phyloP scores from a whole-genome alignment of 192 early-diverging fungal genomes.

The Backusella circina region DNA sequence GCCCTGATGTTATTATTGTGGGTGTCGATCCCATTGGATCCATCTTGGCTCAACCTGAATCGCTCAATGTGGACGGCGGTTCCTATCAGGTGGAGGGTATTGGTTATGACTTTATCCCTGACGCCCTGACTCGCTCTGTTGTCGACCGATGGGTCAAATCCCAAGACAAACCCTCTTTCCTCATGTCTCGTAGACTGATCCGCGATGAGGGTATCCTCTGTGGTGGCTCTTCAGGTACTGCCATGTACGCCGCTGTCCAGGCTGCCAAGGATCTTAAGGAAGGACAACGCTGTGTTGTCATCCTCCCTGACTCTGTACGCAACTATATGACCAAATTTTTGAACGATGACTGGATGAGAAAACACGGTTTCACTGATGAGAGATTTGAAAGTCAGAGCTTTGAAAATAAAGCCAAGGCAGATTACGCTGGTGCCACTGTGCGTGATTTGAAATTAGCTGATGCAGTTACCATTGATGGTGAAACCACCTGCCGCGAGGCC shows the following conservation, averaged over 20 bases:
- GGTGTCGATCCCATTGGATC: constrained; percentile 97
- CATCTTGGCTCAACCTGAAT: constrained; percentile 86
- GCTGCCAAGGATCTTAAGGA: constrained; percentile 81
- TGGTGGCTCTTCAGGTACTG: constrained; percentile 95
- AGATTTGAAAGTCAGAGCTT: constrained; percentile 61
- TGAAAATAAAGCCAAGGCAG: constrained; percentile 60
- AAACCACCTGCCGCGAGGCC: constrained; percentile 74
- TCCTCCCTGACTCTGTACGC: constrained; percentile 96
- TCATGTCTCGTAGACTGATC: constrained; percentile 93
- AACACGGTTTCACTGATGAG: constrained; percentile 84
- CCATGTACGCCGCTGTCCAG: constrained; percentile 83
- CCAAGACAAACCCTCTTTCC: constrained; percentile 91
- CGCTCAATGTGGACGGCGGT: constrained; percentile 65
- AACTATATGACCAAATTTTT: constrained; percentile 99
- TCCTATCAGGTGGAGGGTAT: constrained; percentile 97
- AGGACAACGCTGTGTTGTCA: constrained; percentile 88
- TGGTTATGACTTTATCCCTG: constrained; percentile 98
- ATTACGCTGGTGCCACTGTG: constrained; percentile 82
- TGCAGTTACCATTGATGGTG: constrained; percentile 84
- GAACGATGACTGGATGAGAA: constrained; percentile 96
- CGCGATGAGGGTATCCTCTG: constrained; percentile 95
- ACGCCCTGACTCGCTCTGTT: constrained; percentile 77
- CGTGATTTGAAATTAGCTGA: constrained; percentile 73
- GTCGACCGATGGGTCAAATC: constrained; percentile 97
- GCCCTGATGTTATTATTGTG: constrained; percentile 82